Evolutionary conservation across 192 early-diverging fungal genomes (phyloP).

Genomic region (Geranomyces variabilis): DNA sequence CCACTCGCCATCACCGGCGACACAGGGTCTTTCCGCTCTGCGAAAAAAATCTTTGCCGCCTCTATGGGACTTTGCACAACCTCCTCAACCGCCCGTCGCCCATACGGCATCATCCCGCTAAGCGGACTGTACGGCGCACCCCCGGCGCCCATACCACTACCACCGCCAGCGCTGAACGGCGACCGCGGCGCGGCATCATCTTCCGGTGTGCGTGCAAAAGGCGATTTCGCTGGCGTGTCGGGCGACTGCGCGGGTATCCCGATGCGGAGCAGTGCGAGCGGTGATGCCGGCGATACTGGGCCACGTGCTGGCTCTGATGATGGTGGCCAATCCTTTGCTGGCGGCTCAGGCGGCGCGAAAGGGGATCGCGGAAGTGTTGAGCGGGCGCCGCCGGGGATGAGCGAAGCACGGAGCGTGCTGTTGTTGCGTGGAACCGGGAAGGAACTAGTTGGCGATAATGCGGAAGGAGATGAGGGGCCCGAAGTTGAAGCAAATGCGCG

Average conservation of each 20-base stretch:
- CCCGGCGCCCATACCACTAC: not conserved
- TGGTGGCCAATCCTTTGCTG: no score
- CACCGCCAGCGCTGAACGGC: not conserved
- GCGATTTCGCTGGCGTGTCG: not conserved
- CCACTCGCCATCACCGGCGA: not conserved
- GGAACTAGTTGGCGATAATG: no score
- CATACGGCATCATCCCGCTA: not conserved
- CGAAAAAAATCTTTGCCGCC: conserved; percentile 27
- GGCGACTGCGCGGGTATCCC: not conserved
- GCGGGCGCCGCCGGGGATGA: no score
- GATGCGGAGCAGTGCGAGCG: not conserved
- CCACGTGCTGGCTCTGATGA: not conserved
- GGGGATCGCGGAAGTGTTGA: no score
- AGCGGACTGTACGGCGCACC: not conserved
- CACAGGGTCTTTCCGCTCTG: not conserved
- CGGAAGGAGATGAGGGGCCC: no score
- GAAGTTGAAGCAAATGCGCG: no score
- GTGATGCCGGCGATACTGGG: not conserved
- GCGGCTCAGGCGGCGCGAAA: no score
- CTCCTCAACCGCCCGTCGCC: conserved; percentile 6
- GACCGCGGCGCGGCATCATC: not conserved
- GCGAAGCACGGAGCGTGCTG: no score
- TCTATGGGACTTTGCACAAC: conserved; percentile 23
- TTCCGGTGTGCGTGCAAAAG: not conserved
- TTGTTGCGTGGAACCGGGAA: no score